These are phyloP conservation scores for Solanum neorickii DNA, from an alignment of 257 asterid genomes.

Conservation along the genomic window DNA sequence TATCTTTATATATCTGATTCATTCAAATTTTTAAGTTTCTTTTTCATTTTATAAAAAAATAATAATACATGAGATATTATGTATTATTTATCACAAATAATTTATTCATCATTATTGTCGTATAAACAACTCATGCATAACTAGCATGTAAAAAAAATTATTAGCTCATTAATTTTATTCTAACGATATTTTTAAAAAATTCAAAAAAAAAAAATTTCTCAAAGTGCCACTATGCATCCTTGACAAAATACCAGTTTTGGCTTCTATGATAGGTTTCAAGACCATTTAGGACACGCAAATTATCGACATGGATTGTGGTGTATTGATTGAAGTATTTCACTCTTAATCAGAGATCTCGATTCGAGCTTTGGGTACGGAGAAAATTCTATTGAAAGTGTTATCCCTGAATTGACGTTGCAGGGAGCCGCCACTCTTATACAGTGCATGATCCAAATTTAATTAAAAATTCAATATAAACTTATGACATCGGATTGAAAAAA, in stretches of 20 bases:
- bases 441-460: too few relatives aligned
- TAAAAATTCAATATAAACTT: fast-evolving
- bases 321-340: fast-evolving
- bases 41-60: too few relatives aligned
- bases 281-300: constrained; percentile 15
- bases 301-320: too few relatives aligned
- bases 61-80: background rate
- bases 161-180: background rate
- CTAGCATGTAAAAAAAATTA: background rate
- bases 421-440: too few relatives aligned
- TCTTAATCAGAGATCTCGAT: too few relatives aligned
- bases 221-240: background rate
- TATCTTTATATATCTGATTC: background rate
- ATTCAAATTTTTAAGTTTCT: background rate
- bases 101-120: background rate
- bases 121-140: background rate
- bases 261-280: background rate
- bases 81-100: background rate
- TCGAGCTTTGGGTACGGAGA: fast-evolving
- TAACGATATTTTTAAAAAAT: background rate
- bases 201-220: background rate
- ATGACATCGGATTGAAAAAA: fast-evolving
- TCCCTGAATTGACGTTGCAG: fast-evolving
- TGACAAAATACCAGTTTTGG: background rate
- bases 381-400: fast-evolving